phyloP scores from a whole-genome alignment of 768 basidiomycete species.

The Lactarius psammicola region DNA sequence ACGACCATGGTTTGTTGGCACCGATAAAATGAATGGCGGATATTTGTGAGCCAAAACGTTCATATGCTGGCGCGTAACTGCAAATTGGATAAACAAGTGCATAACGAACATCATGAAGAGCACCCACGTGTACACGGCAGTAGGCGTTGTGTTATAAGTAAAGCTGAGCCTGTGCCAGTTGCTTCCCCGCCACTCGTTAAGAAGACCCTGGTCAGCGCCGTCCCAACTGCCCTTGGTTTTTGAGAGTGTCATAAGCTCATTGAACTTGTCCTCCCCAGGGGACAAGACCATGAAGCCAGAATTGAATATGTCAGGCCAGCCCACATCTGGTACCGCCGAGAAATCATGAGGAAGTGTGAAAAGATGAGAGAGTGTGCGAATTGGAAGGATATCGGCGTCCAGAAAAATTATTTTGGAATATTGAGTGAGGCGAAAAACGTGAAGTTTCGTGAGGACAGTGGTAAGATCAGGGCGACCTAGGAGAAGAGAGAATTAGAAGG shows the following conservation, averaged over 20 bases:
- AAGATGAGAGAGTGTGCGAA: constrained; percentile 89
- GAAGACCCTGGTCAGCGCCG: constrained; percentile 96
- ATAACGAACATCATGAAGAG: constrained; percentile 27
- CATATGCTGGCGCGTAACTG: constrained; percentile 96
- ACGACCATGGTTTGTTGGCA: constrained; percentile 92
- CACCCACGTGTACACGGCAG: constrained; percentile 87
- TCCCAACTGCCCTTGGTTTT: constrained; percentile 88
- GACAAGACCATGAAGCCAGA: constrained; percentile 90
- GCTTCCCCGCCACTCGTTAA: constrained; percentile 89
- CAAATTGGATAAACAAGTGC: constrained; percentile 19
- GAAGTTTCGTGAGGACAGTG: constrained; percentile 93
- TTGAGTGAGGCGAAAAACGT: constrained; percentile 88
- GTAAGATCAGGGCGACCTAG: constrained; percentile 92
- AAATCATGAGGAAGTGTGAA: constrained; percentile 81
- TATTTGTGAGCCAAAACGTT: constrained; percentile 86
- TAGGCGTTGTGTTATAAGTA: constrained; percentile 97
- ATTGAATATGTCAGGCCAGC: constrained; percentile 99
- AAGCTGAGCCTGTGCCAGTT: constrained; percentile 96
- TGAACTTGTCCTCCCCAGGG: constrained; percentile 82
- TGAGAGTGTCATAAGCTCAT: constrained; percentile 65
- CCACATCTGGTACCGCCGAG: constrained; percentile 93
- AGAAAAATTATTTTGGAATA: constrained; percentile 87
- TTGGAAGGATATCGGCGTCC: constrained; percentile 88
- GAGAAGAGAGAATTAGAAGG: constrained; percentile 3
- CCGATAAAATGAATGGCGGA: constrained; percentile 93